Evolutionary conservation across 495 filamentous ascomycete genomes (phyloP).

Genomic region (Recurvomyces mirabilis): DNA sequence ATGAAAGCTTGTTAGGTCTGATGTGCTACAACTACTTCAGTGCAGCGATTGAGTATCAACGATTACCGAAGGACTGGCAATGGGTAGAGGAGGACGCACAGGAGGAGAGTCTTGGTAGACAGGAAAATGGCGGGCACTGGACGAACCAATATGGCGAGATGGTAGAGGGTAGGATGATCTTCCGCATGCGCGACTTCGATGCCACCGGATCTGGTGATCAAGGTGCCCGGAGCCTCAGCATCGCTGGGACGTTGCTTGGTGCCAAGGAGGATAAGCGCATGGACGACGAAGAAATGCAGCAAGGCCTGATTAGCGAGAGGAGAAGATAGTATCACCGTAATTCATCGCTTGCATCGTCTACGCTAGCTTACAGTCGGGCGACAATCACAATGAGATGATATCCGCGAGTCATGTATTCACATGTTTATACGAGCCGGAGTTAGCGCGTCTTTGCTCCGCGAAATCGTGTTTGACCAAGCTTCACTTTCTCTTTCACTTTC

Average conservation of each 20-base stretch:
- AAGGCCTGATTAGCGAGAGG: background rate
- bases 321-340: background rate
- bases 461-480: background rate
- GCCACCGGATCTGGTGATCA: constrained; percentile 28
- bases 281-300: constrained; percentile 10
- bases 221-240: constrained; percentile 11
- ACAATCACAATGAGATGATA: no score
- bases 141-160: constrained; percentile 50
- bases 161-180: constrained; percentile 48
- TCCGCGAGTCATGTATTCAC: no score
- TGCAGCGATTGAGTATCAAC: constrained; percentile 54
- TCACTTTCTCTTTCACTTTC: background rate
- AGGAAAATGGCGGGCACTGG: constrained; percentile 43
- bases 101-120: no score
- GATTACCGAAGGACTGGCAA: constrained; percentile 56
- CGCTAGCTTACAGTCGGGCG: no score
- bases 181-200: constrained; percentile 55
- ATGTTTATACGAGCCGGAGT: background rate
- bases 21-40: constrained; percentile 67
- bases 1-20: constrained; percentile 59
- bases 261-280: background rate
- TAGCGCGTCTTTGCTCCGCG: background rate
- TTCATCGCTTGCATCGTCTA: no score
- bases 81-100: constrained; percentile 33
- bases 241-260: constrained; percentile 11